Conservation (phyloP, 257 asterid species). For the Petrea volubilis region DNA sequence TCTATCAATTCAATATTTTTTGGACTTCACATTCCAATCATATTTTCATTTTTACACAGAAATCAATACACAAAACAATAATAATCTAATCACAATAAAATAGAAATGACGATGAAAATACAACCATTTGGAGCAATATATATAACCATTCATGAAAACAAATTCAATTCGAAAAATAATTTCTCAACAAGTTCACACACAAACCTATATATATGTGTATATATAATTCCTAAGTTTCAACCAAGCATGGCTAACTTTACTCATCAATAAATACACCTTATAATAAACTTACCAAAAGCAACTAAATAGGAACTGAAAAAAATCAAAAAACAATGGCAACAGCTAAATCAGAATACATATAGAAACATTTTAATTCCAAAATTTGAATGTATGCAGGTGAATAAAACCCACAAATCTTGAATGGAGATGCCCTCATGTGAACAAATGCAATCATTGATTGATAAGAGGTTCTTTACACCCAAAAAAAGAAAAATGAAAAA, state of each 20-base stretch:
- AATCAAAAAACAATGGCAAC: constrained; percentile 18
- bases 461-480: constrained; percentile 32
- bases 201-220: no score
- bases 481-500: no score
- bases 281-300: constrained; percentile 19
- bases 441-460: constrained; percentile 42
- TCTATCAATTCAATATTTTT: no score
- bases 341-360: constrained; percentile 36
- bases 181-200: constrained; percentile 20
- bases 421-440: constrained; percentile 37
- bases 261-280: constrained; percentile 30
- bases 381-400: constrained; percentile 28
- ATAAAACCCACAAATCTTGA: constrained; percentile 34
- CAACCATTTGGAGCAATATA: no score
- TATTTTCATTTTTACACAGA: no score
- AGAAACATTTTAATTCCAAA: constrained; percentile 46
- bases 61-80: no score
- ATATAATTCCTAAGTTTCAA: constrained; percentile 29
- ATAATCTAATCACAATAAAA: no score
- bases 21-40: no score
- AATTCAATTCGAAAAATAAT: constrained; percentile 30
- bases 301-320: constrained; percentile 13
- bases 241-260: constrained; percentile 15
- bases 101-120: no score
- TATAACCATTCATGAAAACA: no score